These are phyloP conservation scores for Alternaria gaisen DNA, from an alignment of 2,329 filamentous ascomycete genomes.

Conservation along the genomic window DNA sequence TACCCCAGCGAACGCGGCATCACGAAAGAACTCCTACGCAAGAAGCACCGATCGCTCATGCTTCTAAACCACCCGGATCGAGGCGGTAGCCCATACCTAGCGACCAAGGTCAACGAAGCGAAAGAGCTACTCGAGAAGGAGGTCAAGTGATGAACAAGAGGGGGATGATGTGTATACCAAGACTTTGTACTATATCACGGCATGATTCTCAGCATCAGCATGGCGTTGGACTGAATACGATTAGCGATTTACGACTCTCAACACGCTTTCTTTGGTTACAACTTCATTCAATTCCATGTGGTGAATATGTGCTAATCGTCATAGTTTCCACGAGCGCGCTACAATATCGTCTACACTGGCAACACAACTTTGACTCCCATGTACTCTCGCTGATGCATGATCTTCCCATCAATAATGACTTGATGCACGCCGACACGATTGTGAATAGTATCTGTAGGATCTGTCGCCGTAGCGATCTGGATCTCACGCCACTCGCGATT, in stretches of 20 bases:
- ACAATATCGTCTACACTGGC: slow-evolving; percentile 20
- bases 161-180: slow-evolving; percentile 24
- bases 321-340: not conserved
- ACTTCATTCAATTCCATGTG: not conserved
- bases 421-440: slow-evolving; percentile 37
- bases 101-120: slow-evolving; percentile 97
- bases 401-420: slow-evolving; percentile 30
- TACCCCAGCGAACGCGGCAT: slow-evolving; percentile 77
- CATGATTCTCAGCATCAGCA: slow-evolving; percentile 31
- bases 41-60: slow-evolving; percentile 95
- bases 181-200: slow-evolving; percentile 34
- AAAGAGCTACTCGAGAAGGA: slow-evolving; percentile 93
- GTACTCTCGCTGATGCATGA: slow-evolving; percentile 31
- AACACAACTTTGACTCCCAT: slow-evolving; percentile 37
- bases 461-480: slow-evolving; percentile 33
- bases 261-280: not conserved
- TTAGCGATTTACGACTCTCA: not conserved
- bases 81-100: slow-evolving; percentile 93
- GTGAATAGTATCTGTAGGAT: slow-evolving; percentile 33
- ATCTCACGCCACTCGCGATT: slow-evolving; percentile 36
- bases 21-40: slow-evolving; percentile 92
- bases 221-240: slow-evolving; percentile 29
- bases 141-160: slow-evolving; percentile 33
- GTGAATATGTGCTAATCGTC: not conserved
- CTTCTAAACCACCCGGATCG: slow-evolving; percentile 97